Evolutionary conservation across 1,139 yeast genomes (phyloP).

Genomic region (Pichia sp.): DNA sequence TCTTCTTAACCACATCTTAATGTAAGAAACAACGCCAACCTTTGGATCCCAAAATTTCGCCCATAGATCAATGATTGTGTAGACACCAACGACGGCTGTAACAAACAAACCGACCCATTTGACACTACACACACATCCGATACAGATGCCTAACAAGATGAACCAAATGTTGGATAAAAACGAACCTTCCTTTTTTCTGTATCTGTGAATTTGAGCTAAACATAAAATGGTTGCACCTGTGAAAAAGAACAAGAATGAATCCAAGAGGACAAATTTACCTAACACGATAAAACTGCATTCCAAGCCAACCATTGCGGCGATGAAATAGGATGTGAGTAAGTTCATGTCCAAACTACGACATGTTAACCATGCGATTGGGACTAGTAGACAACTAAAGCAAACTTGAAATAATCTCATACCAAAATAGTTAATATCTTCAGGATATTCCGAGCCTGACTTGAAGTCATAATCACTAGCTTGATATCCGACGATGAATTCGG

Average conservation of each 20-base stretch:
- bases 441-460: conserved; percentile 58
- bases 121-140: conserved; percentile 92
- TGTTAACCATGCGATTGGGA: conserved; percentile 65
- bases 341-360: conserved; percentile 48
- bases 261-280: conserved; percentile 69
- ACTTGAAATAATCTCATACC: conserved; percentile 70
- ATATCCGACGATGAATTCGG: conserved; percentile 67
- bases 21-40: conserved; percentile 36
- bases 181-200: conserved; percentile 42
- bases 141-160: conserved; percentile 67
- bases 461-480: conserved; percentile 49
- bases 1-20: conserved; percentile 59
- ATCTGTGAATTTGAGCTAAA: conserved; percentile 51
- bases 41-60: conserved; percentile 49
- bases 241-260: conserved; percentile 70
- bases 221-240: conserved; percentile 62
- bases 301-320: conserved; percentile 58
- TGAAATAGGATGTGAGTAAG: conserved; percentile 48
- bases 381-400: conserved; percentile 57
- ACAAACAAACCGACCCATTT: conserved; percentile 96
- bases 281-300: conserved; percentile 66
- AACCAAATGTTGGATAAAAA: conserved; percentile 59
- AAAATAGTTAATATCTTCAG: conserved; percentile 51
- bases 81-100: conserved; percentile 82
- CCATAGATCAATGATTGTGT: conserved; percentile 73